These are phyloP conservation scores for Rhodotorula babjevae DNA, from an alignment of 768 basidiomycete species.

Conservation along the genomic window DNA sequence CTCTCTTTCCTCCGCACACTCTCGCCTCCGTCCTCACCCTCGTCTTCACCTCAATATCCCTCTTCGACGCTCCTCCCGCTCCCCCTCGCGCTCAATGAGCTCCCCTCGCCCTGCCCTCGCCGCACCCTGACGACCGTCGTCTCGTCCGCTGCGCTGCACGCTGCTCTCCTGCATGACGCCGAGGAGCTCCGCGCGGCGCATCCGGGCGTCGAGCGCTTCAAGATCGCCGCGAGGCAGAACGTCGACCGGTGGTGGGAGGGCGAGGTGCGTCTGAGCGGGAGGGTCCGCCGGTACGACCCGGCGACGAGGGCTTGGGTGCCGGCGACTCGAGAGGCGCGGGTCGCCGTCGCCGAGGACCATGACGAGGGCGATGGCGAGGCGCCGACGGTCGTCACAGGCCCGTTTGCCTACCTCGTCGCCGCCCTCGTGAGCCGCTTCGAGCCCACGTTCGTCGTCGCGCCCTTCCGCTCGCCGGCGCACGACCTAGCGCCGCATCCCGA, in stretches of 20 bases:
- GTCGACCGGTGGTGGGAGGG: conserved; percentile 66
- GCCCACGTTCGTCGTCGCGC: conserved; percentile 70
- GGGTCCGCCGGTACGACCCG: conserved; percentile 63
- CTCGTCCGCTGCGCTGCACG: conserved; percentile 77
- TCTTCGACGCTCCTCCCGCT: conserved; percentile 43
- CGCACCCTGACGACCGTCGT: conserved; percentile 68
- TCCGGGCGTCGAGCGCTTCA: conserved; percentile 80
- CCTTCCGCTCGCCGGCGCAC: conserved; percentile 48
- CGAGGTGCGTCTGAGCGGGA: conserved; percentile 54
- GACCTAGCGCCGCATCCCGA: conserved; percentile 47
- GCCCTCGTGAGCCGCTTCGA: conserved; percentile 79
- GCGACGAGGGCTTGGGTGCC: conserved; percentile 52
- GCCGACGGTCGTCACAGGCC: conserved; percentile 54
- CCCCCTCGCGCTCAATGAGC: conserved; percentile 51
- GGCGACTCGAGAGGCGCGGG: too few species aligned
- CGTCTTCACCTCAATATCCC: conserved; percentile 42
- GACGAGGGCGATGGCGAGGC: too few species aligned
- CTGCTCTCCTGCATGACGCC: conserved; percentile 67
- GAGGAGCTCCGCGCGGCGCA: conserved; percentile 63
- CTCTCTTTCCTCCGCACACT: conserved; percentile 3
- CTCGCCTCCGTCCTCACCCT: conserved; percentile 43
- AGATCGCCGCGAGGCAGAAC: conserved; percentile 74
- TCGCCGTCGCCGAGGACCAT: too few species aligned
- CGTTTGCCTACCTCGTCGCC: conserved; percentile 79
- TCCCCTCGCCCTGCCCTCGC: conserved; percentile 41